Evolutionary conservation across 441 rosid species (phyloP).

Genomic region (Hura crepitans): DNA sequence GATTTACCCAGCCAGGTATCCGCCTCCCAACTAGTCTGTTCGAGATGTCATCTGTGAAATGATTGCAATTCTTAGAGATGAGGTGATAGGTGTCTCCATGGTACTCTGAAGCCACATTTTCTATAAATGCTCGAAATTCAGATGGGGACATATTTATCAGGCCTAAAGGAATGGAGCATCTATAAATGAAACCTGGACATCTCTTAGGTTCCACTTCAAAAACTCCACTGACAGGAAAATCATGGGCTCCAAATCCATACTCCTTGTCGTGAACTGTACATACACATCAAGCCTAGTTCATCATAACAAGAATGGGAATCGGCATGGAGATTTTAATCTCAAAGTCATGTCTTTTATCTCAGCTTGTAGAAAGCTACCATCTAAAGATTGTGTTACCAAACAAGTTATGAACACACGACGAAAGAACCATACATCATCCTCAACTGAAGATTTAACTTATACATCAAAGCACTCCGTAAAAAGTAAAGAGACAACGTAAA

Average conservation of each 20-base stretch:
- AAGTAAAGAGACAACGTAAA: neutral
- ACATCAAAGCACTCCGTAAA: neutral
- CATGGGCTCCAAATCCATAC: conserved; percentile 83
- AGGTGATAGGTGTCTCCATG: conserved; percentile 82
- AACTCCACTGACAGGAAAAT: conserved; percentile 72
- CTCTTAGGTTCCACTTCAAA: conserved; percentile 75
- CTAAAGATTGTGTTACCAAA: neutral
- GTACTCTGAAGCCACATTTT: conserved; percentile 57
- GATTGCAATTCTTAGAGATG: conserved; percentile 80
- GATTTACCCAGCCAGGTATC: conserved; percentile 79
- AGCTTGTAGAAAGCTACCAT: neutral
- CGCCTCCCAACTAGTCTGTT: conserved; percentile 45
- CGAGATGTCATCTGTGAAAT: conserved; percentile 62
- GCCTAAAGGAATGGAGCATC: conserved; percentile 52
- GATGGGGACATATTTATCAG: conserved; percentile 39
- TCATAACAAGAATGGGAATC: neutral
- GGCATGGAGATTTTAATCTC: conserved; percentile 5
- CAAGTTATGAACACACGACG: neutral
- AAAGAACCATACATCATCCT: neutral
- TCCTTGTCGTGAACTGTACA: conserved; percentile 71
- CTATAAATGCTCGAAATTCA: conserved; percentile 56
- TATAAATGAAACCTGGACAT: conserved; percentile 67
- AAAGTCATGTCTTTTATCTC: conserved; percentile 9
- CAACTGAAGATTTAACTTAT: neutral
- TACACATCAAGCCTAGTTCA: conserved; percentile 3